phyloP scores from a whole-genome alignment of 805 yeast genomes.

The Sugiyamaella mastotermitis region DNA sequence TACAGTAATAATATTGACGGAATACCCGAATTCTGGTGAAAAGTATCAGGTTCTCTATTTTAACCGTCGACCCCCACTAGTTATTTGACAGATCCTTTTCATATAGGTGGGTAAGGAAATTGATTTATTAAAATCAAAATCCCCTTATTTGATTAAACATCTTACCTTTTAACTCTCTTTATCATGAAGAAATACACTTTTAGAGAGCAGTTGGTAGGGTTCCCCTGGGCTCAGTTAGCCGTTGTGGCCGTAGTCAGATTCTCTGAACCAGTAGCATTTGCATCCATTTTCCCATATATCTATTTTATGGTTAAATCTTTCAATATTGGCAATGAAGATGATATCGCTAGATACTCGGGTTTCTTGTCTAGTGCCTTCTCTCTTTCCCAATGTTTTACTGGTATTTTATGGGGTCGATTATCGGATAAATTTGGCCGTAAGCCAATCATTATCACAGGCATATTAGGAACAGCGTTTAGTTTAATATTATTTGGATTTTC shows the following conservation, averaged over 20 bases:
- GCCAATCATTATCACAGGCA: slow-evolving; percentile 45
- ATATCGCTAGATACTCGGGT: slow-evolving; percentile 56
- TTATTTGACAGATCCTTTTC: no score
- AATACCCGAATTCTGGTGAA: no score
- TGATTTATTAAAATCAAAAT: no score
- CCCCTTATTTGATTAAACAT: no score
- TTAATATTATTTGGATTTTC: slow-evolving; percentile 50
- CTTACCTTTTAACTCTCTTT: no score
- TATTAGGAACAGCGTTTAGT: slow-evolving; percentile 46
- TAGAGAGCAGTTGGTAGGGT: slow-evolving; percentile 47
- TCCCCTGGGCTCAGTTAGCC: slow-evolving; percentile 46
- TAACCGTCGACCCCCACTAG: no score
- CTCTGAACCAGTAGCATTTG: slow-evolving; percentile 58
- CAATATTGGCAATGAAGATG: slow-evolving; percentile 42
- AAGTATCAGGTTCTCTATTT: no score
- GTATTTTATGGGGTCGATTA: slow-evolving; percentile 55
- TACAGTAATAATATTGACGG: no score
- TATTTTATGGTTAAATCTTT: slow-evolving; percentile 60
- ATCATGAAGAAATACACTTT: slow-evolving; percentile 18
- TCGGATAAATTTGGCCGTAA: slow-evolving; percentile 55
- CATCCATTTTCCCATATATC: slow-evolving; percentile 58
- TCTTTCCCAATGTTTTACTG: slow-evolving; percentile 50
- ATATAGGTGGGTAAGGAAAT: no score
- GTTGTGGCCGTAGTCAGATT: slow-evolving; percentile 43
- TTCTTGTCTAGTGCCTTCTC: slow-evolving; percentile 57